Evolutionary conservation across 2,329 filamentous ascomycete species (phyloP).

Genomic region (Diaporthe vaccinii): DNA sequence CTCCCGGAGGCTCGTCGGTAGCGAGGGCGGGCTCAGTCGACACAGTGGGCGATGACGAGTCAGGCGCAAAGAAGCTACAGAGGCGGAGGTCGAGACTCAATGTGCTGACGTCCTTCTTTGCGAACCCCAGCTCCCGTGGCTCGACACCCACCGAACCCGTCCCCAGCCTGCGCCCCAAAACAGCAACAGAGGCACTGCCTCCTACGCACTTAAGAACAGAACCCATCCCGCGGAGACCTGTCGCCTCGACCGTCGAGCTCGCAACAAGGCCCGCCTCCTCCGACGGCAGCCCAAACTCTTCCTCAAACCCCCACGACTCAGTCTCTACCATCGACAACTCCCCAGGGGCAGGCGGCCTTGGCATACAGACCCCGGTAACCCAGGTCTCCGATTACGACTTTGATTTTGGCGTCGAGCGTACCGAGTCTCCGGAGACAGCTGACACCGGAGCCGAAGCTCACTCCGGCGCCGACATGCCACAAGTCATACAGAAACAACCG

Average conservation of each 20-base stretch:
- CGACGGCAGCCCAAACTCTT: slow-evolving; percentile 34
- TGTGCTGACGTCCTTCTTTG: slow-evolving; percentile 40
- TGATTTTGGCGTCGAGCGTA: slow-evolving; percentile 35
- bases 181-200: slow-evolving; percentile 32
- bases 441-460: slow-evolving; percentile 15
- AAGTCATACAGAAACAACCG: slow-evolving; percentile 38
- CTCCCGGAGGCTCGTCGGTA: slow-evolving; percentile 30
- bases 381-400: slow-evolving; percentile 39
- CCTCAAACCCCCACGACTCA: slow-evolving; percentile 37
- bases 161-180: slow-evolving; percentile 37
- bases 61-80: slow-evolving; percentile 27
- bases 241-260: slow-evolving; percentile 36
- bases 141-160: slow-evolving; percentile 17
- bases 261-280: slow-evolving; percentile 27
- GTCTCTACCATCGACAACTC: slow-evolving; percentile 41
- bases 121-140: slow-evolving; percentile 36
- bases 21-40: slow-evolving; percentile 25
- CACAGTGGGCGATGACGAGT: slow-evolving; percentile 22
- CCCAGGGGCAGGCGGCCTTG: slow-evolving; percentile 27
- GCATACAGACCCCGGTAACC: slow-evolving; percentile 37
- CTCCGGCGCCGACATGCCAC: slow-evolving; percentile 31
- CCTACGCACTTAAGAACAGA: slow-evolving; percentile 30
- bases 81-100: slow-evolving; percentile 40
- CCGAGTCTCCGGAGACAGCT: slow-evolving; percentile 37
- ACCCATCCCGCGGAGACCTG: slow-evolving; percentile 17